Evolutionary conservation across 176 grass and related monocot species (phyloP).

Genomic region (Eremochloa ophiuroides): DNA sequence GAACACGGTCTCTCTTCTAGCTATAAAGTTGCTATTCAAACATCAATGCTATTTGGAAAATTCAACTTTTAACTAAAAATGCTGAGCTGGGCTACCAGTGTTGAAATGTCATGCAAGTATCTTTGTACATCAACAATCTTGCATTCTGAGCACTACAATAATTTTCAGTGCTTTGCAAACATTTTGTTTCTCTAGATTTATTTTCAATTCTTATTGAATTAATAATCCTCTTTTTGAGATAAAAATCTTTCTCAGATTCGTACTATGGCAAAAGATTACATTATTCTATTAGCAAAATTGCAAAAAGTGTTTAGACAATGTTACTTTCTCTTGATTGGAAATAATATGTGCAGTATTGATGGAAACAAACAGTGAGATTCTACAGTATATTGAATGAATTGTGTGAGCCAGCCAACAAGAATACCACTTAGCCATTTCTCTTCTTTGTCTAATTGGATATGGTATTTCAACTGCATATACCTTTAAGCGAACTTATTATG

Average conservation of each 20-base stretch:
- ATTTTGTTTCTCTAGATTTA: background rate
- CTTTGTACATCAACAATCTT: background rate
- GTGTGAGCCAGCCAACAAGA: background rate
- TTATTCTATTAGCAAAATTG: background rate
- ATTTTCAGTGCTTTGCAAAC: slow-evolving; percentile 1
- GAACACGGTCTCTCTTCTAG: background rate
- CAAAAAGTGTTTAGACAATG: background rate
- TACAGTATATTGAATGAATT: background rate
- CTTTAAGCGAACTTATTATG: background rate
- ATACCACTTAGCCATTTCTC: background rate
- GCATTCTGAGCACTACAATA: background rate
- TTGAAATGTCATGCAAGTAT: background rate
- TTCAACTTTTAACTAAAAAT: background rate
- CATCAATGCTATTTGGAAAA: background rate
- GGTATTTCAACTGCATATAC: slow-evolving; percentile 13
- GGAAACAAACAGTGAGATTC: slow-evolving; percentile 7
- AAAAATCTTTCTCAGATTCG: background rate
- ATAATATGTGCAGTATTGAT: background rate
- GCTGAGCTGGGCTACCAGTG: background rate
- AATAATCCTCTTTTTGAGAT: background rate
- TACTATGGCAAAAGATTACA: background rate
- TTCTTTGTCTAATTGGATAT: background rate
- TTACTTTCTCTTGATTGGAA: background rate
- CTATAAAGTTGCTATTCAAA: background rate
- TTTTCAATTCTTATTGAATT: background rate